These are phyloP conservation scores for Thecaphora thlaspeos DNA, from an alignment of 1,284 basidiomycete genomes.

Conservation along the genomic window DNA sequence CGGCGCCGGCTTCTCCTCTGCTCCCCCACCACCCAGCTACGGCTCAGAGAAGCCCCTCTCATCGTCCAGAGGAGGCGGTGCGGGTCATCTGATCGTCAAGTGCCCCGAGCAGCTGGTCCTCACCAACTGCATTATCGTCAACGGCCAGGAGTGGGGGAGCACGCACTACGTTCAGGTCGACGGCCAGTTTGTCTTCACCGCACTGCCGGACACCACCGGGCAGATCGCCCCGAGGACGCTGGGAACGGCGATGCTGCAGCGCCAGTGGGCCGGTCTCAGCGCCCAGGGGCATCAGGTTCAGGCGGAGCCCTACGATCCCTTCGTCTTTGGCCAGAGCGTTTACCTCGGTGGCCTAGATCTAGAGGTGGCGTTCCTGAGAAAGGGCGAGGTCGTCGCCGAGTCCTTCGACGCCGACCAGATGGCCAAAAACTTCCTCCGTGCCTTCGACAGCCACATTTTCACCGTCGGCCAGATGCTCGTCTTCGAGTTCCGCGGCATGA, in stretches of 20 bases:
- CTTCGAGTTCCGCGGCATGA: conserved; percentile 88
- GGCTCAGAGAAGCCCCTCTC: conserved; percentile 20
- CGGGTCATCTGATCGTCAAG: conserved; percentile 31
- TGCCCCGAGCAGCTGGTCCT: conserved; percentile 44
- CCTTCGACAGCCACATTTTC: conserved; percentile 66
- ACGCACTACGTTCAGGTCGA: conserved; percentile 53
- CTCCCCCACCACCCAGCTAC: conserved; percentile 6
- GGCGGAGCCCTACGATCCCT: conserved; percentile 50
- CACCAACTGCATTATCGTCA: conserved; percentile 51
- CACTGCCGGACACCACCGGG: conserved; percentile 38
- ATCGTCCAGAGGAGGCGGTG: conserved; percentile 4
- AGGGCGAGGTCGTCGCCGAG: conserved; percentile 34
- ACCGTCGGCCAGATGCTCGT: conserved; percentile 71
- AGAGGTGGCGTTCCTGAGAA: conserved; percentile 47
- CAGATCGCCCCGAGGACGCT: conserved; percentile 42
- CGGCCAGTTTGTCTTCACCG: conserved; percentile 52
- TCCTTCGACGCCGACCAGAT: conserved; percentile 75
- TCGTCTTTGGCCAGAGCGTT: conserved; percentile 40
- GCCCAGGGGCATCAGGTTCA: conserved; percentile 45
- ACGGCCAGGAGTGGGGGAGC: conserved; percentile 51
- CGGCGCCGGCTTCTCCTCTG: conserved; percentile 4
- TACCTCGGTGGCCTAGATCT: conserved; percentile 52
- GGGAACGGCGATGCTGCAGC: conserved; percentile 47
- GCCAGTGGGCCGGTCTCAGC: conserved; percentile 53
- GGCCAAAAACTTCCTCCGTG: conserved; percentile 71